Evolutionary conservation across 2,329 filamentous ascomycete genomes (phyloP).

Genomic region (Fusarium xyrophilum): DNA sequence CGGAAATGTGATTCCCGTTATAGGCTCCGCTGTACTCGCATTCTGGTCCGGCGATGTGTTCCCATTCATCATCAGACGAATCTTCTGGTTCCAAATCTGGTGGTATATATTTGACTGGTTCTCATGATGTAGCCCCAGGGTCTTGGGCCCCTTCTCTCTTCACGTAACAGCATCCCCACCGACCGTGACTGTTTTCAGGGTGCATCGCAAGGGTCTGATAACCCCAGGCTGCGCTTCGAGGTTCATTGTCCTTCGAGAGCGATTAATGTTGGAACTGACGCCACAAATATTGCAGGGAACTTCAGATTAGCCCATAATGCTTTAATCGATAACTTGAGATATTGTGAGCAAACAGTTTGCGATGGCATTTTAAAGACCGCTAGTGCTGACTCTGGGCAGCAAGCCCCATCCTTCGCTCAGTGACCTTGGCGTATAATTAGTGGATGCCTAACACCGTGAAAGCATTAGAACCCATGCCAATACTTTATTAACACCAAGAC

Average conservation of each 20-base stretch:
- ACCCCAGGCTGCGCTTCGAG: slow-evolving; percentile 26
- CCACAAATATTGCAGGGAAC: slow-evolving; percentile 2
- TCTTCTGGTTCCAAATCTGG: neutral
- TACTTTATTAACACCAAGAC: too few species aligned
- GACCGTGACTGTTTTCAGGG: neutral
- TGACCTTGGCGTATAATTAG: neutral
- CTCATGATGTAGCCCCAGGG: neutral
- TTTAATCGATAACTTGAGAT: rapidly evolving
- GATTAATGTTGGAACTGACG: slow-evolving; percentile 43
- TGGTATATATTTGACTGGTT: neutral
- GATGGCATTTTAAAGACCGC: neutral
- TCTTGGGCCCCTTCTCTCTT: neutral
- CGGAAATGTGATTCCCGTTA: slow-evolving; percentile 34
- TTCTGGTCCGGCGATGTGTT: slow-evolving; percentile 36
- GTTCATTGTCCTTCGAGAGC: slow-evolving; percentile 33
- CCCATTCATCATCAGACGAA: slow-evolving; percentile 3
- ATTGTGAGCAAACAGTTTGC: neutral
- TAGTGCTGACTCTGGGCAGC: neutral
- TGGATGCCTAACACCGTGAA: neutral
- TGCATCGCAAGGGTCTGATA: neutral
- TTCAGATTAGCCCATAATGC: slow-evolving; percentile 2
- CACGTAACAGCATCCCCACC: slow-evolving; percentile 3
- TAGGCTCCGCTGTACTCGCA: slow-evolving; percentile 28
- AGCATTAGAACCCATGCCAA: too few species aligned
- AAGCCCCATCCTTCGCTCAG: neutral